A percentile compares a stretch with the other conserved stretches of the same genome.
Conservation (phyloP, 768 basidiomycete species). For the Rhodosporidiobolus sp. region DNA sequence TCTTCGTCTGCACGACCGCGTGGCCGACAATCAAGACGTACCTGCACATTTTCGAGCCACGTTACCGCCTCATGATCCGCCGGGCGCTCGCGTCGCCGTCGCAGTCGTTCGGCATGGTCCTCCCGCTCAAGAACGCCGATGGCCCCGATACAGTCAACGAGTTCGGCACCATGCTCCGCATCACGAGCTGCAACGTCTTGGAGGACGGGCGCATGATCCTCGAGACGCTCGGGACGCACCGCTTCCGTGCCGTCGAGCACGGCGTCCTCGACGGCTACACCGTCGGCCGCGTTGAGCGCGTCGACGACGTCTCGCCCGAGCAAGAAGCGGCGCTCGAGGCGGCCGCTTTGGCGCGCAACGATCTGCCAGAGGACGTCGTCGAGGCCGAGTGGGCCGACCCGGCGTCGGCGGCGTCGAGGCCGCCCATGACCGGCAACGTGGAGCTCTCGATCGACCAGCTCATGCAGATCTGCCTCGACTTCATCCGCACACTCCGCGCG, state of each 20-base stretch:
- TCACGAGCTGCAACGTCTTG: slow-evolving; percentile 77
- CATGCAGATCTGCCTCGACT: slow-evolving; percentile 60
- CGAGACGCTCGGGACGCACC: slow-evolving; percentile 65
- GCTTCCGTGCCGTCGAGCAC: slow-evolving; percentile 82
- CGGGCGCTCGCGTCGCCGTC: slow-evolving; percentile 75
- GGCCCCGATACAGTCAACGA: slow-evolving; percentile 57
- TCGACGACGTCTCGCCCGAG: slow-evolving; percentile 53
- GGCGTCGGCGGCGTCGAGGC: not conserved
- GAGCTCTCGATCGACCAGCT: slow-evolving; percentile 58
- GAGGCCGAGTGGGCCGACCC: not conserved
- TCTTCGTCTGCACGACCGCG: slow-evolving; percentile 82
- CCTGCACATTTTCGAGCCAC: slow-evolving; percentile 89
- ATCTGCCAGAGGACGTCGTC: not conserved
- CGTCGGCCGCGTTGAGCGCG: slow-evolving; percentile 44
- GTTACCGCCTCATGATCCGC: slow-evolving; percentile 92
- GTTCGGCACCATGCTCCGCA: slow-evolving; percentile 92
- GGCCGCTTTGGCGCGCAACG: slow-evolving; percentile 40
- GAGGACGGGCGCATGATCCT: slow-evolving; percentile 86
- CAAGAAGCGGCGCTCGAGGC: slow-evolving; percentile 51
- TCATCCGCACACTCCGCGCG: slow-evolving; percentile 60
- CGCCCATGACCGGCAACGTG: slow-evolving; percentile 37
- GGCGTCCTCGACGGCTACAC: slow-evolving; percentile 84
- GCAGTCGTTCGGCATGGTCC: slow-evolving; percentile 90
- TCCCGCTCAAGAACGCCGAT: slow-evolving; percentile 58
- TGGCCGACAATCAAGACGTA: slow-evolving; percentile 89